Conservation (phyloP, 805 yeast species). For the Nakazawaea peltata region DNA sequence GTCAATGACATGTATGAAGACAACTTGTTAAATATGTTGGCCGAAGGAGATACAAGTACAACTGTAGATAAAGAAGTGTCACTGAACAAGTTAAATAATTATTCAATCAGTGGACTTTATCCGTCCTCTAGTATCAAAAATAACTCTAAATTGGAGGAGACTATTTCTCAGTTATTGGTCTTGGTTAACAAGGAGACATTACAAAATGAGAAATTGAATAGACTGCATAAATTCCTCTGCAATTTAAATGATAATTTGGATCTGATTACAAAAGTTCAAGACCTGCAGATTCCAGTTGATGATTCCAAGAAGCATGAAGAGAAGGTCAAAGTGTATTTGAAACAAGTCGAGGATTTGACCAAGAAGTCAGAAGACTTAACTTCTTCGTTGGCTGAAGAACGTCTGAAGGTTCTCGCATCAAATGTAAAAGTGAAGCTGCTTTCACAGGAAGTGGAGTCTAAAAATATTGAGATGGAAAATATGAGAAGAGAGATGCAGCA, state of each 20-base stretch:
- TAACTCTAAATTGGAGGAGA: slow-evolving; percentile 44
- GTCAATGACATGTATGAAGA: slow-evolving; percentile 23
- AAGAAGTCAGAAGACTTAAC: too few relatives aligned
- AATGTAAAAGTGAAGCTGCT: too few relatives aligned
- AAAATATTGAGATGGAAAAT: too few relatives aligned
- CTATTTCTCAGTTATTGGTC: slow-evolving; percentile 45
- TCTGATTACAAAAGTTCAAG: not conserved
- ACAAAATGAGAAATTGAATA: slow-evolving; percentile 46
- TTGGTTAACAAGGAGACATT: slow-evolving; percentile 51
- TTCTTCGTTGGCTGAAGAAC: too few relatives aligned
- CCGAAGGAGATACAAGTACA: slow-evolving; percentile 13
- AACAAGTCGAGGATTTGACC: too few relatives aligned
- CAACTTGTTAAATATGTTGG: slow-evolving; percentile 17
- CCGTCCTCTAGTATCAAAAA: slow-evolving; percentile 54
- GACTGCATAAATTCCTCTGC: slow-evolving; percentile 46
- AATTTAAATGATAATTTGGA: slow-evolving; percentile 29
- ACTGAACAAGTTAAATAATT: slow-evolving; percentile 38
- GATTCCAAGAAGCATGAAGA: too few relatives aligned
- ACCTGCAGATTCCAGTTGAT: too few relatives aligned
- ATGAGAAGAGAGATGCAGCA: too few relatives aligned
- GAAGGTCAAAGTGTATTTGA: too few relatives aligned
- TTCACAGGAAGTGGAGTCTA: too few relatives aligned
- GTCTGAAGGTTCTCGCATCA: too few relatives aligned
- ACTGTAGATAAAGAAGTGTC: slow-evolving; percentile 28
- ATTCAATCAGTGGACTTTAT: slow-evolving; percentile 45